Base-by-base conservation (phyloP, 192 early-diverging fungal species). In the Coemansia sp. region DNA sequence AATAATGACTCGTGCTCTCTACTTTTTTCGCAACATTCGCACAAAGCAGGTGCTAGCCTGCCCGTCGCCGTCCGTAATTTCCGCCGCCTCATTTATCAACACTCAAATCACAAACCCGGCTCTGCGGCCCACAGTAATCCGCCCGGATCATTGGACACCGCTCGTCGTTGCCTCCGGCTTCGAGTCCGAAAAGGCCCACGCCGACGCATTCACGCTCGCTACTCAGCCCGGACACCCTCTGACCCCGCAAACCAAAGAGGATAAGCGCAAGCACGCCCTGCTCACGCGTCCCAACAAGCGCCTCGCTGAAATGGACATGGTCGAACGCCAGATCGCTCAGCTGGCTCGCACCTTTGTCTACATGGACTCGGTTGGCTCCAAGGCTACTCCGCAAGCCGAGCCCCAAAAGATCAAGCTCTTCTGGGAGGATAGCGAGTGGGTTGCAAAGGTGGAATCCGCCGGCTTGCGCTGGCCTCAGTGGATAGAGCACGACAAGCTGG, bases 141-240 rank as follows among this genome's bases (percentile, higher is more conserved):
- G 81, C 1, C 75, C 67, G 11, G 81, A 82, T 60, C 72, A 76
- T 19, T 82, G 81, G 81, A 67, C 58, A 7, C 81, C 81, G 9
- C 46, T 78, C n/a, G 64, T 78, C 0, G 81, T 74, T 0, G 71
- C 72, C 14, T 43, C 63, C 7, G 76, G 76, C 15, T 74, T 74
- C 38, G 59, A 65, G 18, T 59, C 52, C 14, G 56, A 74, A 19
- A 14, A 26, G 18, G 55, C 63, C 10, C 76, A 59, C 14, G 32
- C 18, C 38, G 38, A 70, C 44, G 41, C 46, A 8, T 74, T 70
- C 38, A 66, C 48, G 18, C 60, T 80, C 27, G 60, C 60, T 2
- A 58, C 65, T 33, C 58, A 69, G 44, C 56, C 65, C 22, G 72
- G 76, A 43, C 52, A 60, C 40, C 76, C 71, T 17, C 65, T 80